phyloP scores from a whole-genome alignment of 257 asterid species.

The Solanum chilense region DNA sequence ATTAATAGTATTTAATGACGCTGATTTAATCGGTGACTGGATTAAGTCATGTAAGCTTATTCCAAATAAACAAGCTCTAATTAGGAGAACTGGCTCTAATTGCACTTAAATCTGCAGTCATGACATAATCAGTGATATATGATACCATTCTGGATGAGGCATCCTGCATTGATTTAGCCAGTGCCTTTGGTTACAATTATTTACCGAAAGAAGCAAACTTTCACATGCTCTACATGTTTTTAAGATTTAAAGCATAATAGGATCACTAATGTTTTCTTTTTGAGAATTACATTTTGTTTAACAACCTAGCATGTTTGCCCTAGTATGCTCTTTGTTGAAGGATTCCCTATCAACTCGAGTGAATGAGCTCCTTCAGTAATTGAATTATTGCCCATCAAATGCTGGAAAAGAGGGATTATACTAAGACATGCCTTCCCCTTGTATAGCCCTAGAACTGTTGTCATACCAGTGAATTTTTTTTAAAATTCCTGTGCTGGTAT shows the following conservation, averaged over 20 bases:
- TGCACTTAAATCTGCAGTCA: not conserved
- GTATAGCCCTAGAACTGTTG: not conserved
- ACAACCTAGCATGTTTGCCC: not conserved
- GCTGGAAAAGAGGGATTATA: not conserved
- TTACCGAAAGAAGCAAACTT: not conserved
- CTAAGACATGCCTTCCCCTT: not conserved
- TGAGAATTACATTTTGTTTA: not conserved
- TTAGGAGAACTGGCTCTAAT: not conserved
- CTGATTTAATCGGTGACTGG: not conserved
- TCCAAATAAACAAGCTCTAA: not conserved
- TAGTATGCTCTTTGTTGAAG: not conserved
- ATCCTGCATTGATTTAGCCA: not conserved
- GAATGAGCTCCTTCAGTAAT: not conserved
- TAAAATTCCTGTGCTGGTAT: not conserved
- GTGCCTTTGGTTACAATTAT: not conserved
- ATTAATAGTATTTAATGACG: not conserved
- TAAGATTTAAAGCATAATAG: not conserved
- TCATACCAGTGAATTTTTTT: not conserved
- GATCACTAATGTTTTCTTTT: not conserved
- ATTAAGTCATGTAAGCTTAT: not conserved
- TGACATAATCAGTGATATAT: not conserved
- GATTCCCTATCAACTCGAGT: not conserved
- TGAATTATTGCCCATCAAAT: not conserved
- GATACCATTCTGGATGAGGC: not conserved
- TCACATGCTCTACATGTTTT: not conserved